Evolutionary conservation across 345 rosid species (phyloP).

Genomic region (Eucalyptus pauciflora): DNA sequence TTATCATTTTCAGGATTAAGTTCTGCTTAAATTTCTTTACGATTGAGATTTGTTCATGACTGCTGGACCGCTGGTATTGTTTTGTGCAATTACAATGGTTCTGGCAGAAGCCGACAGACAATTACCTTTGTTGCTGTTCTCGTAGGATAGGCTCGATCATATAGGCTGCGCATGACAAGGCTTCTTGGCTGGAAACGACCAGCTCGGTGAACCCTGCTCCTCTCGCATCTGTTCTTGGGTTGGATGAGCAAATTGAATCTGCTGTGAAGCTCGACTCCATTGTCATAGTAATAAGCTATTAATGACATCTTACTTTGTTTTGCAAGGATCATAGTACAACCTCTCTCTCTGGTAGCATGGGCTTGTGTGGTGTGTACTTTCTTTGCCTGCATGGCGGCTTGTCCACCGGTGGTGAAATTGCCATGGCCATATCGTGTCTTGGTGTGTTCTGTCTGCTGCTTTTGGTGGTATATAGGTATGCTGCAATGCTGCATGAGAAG

Average conservation of each 20-base stretch:
- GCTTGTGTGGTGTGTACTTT: neutral
- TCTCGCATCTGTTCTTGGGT: conserved; percentile 82
- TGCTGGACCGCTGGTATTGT: neutral
- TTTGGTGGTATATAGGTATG: neutral
- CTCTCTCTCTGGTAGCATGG: neutral
- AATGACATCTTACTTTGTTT: neutral
- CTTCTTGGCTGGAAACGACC: conserved; percentile 51
- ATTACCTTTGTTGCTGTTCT: neutral
- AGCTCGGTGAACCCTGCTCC: conserved; percentile 94
- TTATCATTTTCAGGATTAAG: neutral
- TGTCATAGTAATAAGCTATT: neutral
- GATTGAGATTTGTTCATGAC: neutral
- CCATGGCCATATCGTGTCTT: neutral
- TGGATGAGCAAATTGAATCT: conserved; percentile 90
- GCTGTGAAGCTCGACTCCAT: conserved; percentile 60
- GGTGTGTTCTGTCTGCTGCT: neutral
- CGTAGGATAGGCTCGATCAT: conserved; percentile 60
- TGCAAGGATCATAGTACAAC: neutral
- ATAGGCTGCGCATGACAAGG: neutral
- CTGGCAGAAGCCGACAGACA: neutral
- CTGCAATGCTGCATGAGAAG: neutral
- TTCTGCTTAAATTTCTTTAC: neutral
- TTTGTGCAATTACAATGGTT: neutral
- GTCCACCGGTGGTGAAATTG: neutral
- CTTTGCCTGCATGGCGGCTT: neutral